Conservation (phyloP, 1,139 yeast species). For the Yamadazyma sp. region DNA sequence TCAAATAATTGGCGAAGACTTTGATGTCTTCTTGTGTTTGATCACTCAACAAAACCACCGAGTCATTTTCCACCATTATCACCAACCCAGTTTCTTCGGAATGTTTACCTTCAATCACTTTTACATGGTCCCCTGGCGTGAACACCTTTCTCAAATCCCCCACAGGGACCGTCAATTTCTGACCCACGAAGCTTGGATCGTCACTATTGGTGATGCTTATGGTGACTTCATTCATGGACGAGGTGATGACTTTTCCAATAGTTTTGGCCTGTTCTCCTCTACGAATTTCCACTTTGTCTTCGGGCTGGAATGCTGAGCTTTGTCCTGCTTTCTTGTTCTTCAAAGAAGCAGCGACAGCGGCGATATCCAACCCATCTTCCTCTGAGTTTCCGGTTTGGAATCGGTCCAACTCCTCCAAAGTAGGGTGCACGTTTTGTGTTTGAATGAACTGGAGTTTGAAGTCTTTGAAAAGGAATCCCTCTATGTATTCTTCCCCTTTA, state of each 20-base stretch:
- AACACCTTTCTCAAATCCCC: conserved; percentile 82
- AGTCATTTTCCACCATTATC: conserved; percentile 76
- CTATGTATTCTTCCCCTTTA: conserved; percentile 83
- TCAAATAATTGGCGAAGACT: conserved; percentile 86
- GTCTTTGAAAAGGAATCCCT: conserved; percentile 85
- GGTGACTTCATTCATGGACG: conserved; percentile 64
- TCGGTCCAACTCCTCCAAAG: conserved; percentile 82
- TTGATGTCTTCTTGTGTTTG: conserved; percentile 85
- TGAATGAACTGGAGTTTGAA: conserved; percentile 80
- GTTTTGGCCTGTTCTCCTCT: conserved; percentile 94
- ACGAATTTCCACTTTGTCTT: conserved; percentile 88
- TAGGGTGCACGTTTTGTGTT: conserved; percentile 83
- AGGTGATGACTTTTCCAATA: conserved; percentile 72
- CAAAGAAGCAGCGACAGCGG: conserved; percentile 80
- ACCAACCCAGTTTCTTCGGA: conserved; percentile 94
- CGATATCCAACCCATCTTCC: conserved; percentile 78
- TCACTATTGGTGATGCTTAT: conserved; percentile 56
- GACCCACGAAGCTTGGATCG: conserved; percentile 48
- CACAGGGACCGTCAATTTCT: conserved; percentile 67
- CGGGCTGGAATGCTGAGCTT: conserved; percentile 71
- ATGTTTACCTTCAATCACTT: conserved; percentile 89
- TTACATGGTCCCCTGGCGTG: conserved; percentile 91
- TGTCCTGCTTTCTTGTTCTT: conserved; percentile 50
- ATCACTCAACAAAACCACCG: conserved; percentile 86
- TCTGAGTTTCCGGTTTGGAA: conserved; percentile 71